Evolutionary conservation across 1,284 basidiomycete genomes (phyloP), one percentile per base, ranked within the genome.

Genomic region (Peniophora sp.): DNA sequence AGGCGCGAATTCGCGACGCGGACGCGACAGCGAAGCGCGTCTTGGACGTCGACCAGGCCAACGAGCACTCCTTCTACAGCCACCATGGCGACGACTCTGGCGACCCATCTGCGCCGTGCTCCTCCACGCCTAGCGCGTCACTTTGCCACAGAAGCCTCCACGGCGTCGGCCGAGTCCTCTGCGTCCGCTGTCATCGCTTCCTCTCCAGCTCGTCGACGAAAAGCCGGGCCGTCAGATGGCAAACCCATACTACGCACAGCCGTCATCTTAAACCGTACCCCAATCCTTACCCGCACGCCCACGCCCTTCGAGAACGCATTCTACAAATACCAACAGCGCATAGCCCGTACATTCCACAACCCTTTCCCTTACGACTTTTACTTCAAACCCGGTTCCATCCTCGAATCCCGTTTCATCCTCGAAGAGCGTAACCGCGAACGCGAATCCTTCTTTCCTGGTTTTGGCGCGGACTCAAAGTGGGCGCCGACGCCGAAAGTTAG

Each of bases 361-460:
- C 94, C 95, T 0, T 86, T 93, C 66, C 87, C 92, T 16, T 79
- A 83, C 52, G 85, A 92, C 43, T 96, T 97, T 67, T 98, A 97
- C 75, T 98, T 97, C 78, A 95, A 95, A 68, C 83, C 86, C 53
- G 95, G 94, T 1, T 92, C 92, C 0, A 76, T 92, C 2, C 80
- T 96, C 32, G 87, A 95, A 64, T 83, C 84, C 41, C 79, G 87
- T 47, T 97, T 94, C 65, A 81, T 75, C 47, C 66, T 79, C 49
- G 82, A 90, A 59, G 87, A 93, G 62, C 77, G 81, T 52, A 71
- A 74, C 55, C 77, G 85, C 48, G 89, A 92, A 60, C 70, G 73
- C 36, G 71, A 74, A 50, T 83, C 83, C 1, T 93, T 92, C 65
- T 89, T 90, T 0, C 65, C 74, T 0, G 69, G 68, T 8, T 83